These are phyloP conservation scores for Gossypium mustelinum DNA, from an alignment of 345 rosid species.

Conservation along the genomic window DNA sequence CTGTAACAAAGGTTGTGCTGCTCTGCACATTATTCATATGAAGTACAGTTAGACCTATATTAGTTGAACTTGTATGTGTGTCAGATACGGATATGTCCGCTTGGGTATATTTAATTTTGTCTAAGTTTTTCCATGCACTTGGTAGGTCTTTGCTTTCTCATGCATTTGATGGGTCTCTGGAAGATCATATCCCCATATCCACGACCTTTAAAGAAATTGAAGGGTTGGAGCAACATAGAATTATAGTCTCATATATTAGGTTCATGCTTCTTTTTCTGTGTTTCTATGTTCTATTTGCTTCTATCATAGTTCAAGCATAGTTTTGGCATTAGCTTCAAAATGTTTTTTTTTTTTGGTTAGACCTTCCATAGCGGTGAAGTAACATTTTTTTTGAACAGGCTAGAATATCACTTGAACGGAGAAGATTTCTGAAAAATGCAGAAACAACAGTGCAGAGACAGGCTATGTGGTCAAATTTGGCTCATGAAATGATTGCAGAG, in stretches of 20 bases:
- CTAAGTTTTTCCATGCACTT: no score
- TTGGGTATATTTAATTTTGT: no score
- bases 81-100: not conserved
- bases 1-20: slow-evolving; percentile 77
- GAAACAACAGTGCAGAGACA: slow-evolving; percentile 92
- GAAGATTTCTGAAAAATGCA: slow-evolving; percentile 86
- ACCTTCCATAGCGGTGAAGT: slow-evolving; percentile 15
- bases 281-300: not conserved
- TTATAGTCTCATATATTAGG: not conserved
- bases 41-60: not conserved
- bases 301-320: not conserved
- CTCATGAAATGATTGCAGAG: slow-evolving; percentile 99
- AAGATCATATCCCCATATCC: no score
- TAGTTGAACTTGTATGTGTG: not conserved
- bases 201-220: not conserved
- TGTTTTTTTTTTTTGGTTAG: not conserved
- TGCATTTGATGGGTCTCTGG: no score
- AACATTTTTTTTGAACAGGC: slow-evolving; percentile 47
- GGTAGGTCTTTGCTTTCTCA: no score
- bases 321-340: not conserved
- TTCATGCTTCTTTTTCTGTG: not conserved
- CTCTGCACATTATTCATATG: not conserved
- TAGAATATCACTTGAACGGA: slow-evolving; percentile 89
- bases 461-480: slow-evolving; percentile 98
- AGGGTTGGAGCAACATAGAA: not conserved